phyloP scores from a whole-genome alignment of 2,329 filamentous ascomycete species.

The Verticillium dahliae region DNA sequence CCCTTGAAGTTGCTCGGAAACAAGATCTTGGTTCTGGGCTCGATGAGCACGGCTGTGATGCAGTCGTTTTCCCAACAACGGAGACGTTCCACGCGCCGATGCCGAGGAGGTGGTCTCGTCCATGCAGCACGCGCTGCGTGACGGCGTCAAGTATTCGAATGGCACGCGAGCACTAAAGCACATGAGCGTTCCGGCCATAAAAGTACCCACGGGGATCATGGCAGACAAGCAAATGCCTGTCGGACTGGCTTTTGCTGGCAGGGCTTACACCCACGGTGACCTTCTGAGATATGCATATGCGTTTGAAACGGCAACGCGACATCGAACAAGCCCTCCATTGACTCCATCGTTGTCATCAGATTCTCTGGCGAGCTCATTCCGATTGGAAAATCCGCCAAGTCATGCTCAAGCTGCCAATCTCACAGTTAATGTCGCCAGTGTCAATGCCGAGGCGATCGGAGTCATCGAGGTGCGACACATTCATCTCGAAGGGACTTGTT shows the following conservation, averaged over 20 bases:
- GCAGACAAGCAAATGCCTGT: slow-evolving; percentile 40
- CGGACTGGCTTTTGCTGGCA: slow-evolving; percentile 44
- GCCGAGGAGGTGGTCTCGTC: slow-evolving; percentile 2
- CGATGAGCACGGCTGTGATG: slow-evolving; percentile 5
- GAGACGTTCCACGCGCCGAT: slow-evolving; percentile 4
- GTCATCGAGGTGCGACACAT: not conserved
- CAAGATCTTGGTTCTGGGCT: slow-evolving; percentile 7
- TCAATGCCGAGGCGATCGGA: not conserved
- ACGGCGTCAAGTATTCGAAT: slow-evolving; percentile 47
- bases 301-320: slow-evolving; percentile 1
- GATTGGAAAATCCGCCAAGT: not conserved
- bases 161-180: slow-evolving; percentile 47
- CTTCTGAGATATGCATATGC: slow-evolving; percentile 16
- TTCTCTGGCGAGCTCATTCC: not conserved
- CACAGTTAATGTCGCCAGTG: not conserved
- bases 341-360: not conserved
- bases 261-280: slow-evolving; percentile 35
- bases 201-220: slow-evolving; percentile 46
- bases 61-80: slow-evolving; percentile 4
- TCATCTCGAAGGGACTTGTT: not conserved
- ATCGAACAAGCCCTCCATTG: not conserved
- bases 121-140: slow-evolving; percentile 18
- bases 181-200: slow-evolving; percentile 46
- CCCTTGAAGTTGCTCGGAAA: slow-evolving; percentile 5
- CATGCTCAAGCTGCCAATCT: not conserved